Conservation (phyloP, 2,329 filamentous ascomycete genomes). For the Ophidiomyces ophidiicola region DNA sequence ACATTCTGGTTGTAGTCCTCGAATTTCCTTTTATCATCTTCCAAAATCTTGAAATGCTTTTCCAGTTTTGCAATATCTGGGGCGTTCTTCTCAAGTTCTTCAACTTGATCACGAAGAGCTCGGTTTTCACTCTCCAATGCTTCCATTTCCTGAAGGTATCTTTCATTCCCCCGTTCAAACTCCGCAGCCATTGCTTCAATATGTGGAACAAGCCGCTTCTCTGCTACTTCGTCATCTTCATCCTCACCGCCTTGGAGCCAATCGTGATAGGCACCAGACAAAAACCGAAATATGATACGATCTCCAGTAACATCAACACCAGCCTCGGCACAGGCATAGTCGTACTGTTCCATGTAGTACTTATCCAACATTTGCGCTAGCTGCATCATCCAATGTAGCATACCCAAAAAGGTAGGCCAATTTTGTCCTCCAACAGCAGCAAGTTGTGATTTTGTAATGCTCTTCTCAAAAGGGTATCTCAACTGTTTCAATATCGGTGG, state of each 20-base stretch:
- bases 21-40: conserved; percentile 89
- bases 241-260: conserved; percentile 92
- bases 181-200: conserved; percentile 75
- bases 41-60: conserved; percentile 81
- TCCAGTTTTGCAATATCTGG: conserved; percentile 75
- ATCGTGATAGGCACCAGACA: conserved; percentile 79
- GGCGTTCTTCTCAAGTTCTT: conserved; percentile 74
- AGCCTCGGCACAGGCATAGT: conserved; percentile 76
- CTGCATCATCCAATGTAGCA: conserved; percentile 99
- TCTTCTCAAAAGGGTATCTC: conserved; percentile 87
- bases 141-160: conserved; percentile 71
- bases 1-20: conserved; percentile 86
- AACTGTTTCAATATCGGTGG: conserved; percentile 85
- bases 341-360: conserved; percentile 65
- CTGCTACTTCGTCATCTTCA: conserved; percentile 70
- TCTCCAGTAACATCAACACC: conserved; percentile 82
- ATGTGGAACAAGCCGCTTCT: conserved; percentile 67
- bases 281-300: conserved; percentile 85
- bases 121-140: conserved; percentile 78
- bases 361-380: conserved; percentile 85
- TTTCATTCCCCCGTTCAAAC: conserved; percentile 74
- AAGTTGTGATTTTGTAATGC: conserved; percentile 92
- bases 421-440: conserved; percentile 92
- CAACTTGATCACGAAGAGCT: conserved; percentile 69
- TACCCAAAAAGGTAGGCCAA: conserved; percentile 85